Conservation (phyloP, 768 basidiomycete species). For the Paxillus involutus region DNA sequence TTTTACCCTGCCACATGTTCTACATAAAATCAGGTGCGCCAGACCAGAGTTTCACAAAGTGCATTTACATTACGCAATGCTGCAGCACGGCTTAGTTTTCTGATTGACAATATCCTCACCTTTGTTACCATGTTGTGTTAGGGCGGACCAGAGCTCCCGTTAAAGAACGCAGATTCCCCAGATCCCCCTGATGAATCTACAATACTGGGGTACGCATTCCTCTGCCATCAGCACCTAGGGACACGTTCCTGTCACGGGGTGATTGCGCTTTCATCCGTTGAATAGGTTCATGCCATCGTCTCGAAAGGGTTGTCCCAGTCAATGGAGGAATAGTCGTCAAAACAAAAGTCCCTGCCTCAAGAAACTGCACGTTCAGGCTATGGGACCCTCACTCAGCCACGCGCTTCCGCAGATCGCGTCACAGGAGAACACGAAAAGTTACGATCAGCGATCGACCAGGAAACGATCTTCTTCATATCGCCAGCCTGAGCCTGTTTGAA, state of each 20-base stretch:
- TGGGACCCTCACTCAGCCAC: background rate
- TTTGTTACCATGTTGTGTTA: background rate
- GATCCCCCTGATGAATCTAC: background rate
- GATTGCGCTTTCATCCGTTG: background rate
- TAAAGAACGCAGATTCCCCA: background rate
- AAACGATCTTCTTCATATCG: slow-evolving; percentile 28
- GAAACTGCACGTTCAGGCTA: background rate
- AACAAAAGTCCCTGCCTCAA: too few species aligned
- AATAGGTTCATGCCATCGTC: background rate
- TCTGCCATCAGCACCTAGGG: background rate
- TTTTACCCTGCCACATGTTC: background rate
- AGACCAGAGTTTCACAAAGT: background rate
- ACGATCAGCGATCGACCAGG: slow-evolving; percentile 27
- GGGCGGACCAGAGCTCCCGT: background rate
- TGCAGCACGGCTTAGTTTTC: background rate
- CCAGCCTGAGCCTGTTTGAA: slow-evolving; percentile 14
- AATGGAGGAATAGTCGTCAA: too few species aligned
- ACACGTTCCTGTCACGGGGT: background rate
- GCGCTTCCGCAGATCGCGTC: background rate
- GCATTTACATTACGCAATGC: background rate
- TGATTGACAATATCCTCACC: background rate
- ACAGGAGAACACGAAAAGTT: slow-evolving; percentile 2
- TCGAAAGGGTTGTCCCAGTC: too few species aligned
- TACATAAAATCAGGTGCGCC: background rate
- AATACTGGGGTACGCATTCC: background rate